Evolutionary conservation across 2,329 filamentous ascomycete genomes (phyloP), one percentile per base, ranked within the genome.

Genomic region (Scedosporium boydii): DNA sequence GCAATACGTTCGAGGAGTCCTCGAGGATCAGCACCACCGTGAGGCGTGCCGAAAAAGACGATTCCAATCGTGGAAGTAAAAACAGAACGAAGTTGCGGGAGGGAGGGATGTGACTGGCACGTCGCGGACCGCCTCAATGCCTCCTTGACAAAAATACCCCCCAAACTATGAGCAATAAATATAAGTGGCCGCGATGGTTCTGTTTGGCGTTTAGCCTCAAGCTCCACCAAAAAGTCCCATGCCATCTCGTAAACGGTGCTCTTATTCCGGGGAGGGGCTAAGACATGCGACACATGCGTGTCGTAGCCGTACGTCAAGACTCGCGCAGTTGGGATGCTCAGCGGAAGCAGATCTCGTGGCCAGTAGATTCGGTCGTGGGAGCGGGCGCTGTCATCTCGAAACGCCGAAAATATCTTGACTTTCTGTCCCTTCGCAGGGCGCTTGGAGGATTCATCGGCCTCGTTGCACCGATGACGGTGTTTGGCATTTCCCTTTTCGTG

Each of bases 31-130:
- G 69, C 60, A 34, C 73, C 67, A 5, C 66, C 62, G 58, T 75
- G 73, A 0, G 73, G 73, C 0, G 73, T 75, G 0, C 73, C 73
- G 10, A 76, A 70, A 41, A 76, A 76, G 0, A 75, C 44, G 1
- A 74, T 57, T 1, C 70, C 71, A 0, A 55, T 60, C 0, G 71
- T 72, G 0, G 68, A 66, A 1, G 68, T 46, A 16, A 71, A 70
- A 16, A 66, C 58, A 6, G 7, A 3, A 10, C 26, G 53, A 4
- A 70, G 60, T 7, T 67, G 61, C 3, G 60, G 7, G 3, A 66
- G 64, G 9, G 9, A 4, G 44, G 6, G n/a, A 12, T 48, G 29
- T 7, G 21, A 7, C 10, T 21, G 58, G 58, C 60, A 68, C 1
- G 21, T 58, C 2, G 38, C 62, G 38, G 67, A 67, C 55, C n/a